Evolutionary conservation across 768 basidiomycete species (phyloP).

Genomic region (Boletus sp.): DNA sequence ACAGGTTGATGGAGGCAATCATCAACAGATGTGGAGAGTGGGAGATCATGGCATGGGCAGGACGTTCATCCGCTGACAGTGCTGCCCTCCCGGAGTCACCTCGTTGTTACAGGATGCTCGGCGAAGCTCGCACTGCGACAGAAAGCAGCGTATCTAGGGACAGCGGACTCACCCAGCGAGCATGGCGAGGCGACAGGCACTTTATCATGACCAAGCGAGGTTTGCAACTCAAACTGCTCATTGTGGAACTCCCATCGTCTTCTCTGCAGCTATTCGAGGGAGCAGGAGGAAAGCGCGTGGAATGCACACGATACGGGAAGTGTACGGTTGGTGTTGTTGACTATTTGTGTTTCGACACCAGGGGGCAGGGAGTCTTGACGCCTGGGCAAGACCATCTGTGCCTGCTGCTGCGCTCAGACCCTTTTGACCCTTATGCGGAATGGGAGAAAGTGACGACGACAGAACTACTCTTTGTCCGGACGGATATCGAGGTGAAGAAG

Average conservation of each 20-base stretch:
- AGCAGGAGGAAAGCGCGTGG: neutral
- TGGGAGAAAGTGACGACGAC: conserved; percentile 27
- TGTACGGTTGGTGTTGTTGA: conserved; percentile 30
- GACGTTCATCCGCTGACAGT: conserved; percentile 26
- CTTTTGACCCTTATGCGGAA: conserved; percentile 28
- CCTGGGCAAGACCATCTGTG: conserved; percentile 30
- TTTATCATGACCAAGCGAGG: conserved; percentile 34
- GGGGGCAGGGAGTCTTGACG: conserved; percentile 22
- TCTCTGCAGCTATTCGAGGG: conserved; percentile 19
- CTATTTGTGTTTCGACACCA: conserved; percentile 34
- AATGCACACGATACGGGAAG: conserved; percentile 17
- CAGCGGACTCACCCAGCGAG: neutral
- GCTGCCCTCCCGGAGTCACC: conserved; percentile 32
- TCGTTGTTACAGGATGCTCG: conserved; percentile 26
- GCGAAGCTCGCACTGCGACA: neutral
- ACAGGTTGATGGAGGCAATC: conserved; percentile 31
- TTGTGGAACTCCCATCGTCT: conserved; percentile 21
- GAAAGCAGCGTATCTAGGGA: neutral
- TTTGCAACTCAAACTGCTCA: conserved; percentile 27
- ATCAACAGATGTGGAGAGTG: conserved; percentile 29
- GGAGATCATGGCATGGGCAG: conserved; percentile 35
- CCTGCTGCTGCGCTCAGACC: conserved; percentile 27
- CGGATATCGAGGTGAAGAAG: conserved; percentile 17
- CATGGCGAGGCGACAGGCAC: conserved; percentile 28
- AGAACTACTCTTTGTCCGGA: conserved; percentile 27